phyloP scores from a whole-genome alignment of 1,139 yeast species.

The Candida pseudocylindracea region DNA sequence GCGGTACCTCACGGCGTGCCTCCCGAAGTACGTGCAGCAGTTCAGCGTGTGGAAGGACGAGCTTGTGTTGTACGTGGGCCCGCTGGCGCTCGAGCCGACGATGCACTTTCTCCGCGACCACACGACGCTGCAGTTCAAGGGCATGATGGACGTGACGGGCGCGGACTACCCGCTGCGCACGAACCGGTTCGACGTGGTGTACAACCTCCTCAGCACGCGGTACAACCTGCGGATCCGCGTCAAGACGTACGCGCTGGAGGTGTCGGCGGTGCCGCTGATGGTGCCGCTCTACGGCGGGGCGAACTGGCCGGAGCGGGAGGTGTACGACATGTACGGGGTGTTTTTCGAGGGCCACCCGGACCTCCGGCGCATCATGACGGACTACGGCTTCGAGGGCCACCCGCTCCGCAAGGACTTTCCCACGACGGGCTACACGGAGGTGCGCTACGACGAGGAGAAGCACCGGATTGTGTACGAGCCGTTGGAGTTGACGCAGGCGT shows the following conservation, averaged over 20 bases:
- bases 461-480: slow-evolving; percentile 82
- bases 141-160: slow-evolving; percentile 66
- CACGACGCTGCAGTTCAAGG: slow-evolving; percentile 61
- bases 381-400: slow-evolving; percentile 84
- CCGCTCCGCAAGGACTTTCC: slow-evolving; percentile 90
- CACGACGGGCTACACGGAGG: slow-evolving; percentile 77
- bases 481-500: slow-evolving; percentile 75
- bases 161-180: slow-evolving; percentile 74
- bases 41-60: slow-evolving; percentile 87
- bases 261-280: slow-evolving; percentile 61
- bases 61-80: slow-evolving; percentile 55
- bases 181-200: slow-evolving; percentile 73
- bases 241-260: slow-evolving; percentile 74
- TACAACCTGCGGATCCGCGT: slow-evolving; percentile 78
- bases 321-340: slow-evolving; percentile 70
- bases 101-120: slow-evolving; percentile 53
- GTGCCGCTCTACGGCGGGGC: slow-evolving; percentile 56
- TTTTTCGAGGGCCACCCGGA: slow-evolving; percentile 84
- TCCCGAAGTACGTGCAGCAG: slow-evolving; percentile 70
- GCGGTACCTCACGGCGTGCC: slow-evolving; percentile 48
- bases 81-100: slow-evolving; percentile 51
- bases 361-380: slow-evolving; percentile 76
- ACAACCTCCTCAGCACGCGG: slow-evolving; percentile 60
- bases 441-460: slow-evolving; percentile 78
- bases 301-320: slow-evolving; percentile 82